Base-by-base conservation (phyloP, 768 basidiomycete species). In the Coprinopsis strossmayeri region DNA sequence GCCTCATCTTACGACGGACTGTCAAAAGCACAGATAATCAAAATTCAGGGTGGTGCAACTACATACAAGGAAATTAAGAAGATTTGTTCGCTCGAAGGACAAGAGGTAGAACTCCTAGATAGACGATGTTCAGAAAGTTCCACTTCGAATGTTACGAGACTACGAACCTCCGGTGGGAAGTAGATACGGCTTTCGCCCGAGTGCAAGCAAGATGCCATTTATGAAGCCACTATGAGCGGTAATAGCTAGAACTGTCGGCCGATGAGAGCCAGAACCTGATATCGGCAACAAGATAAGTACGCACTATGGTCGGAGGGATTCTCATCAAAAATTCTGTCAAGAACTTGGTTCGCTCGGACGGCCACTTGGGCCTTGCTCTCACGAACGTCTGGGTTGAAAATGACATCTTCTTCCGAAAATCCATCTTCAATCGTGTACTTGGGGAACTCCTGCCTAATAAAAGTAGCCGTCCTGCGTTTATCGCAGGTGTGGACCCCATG, bases 401-500 rank as follows among this genome's bases (percentile, higher is more conserved):
- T 60, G 15, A 70, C 64, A 56, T 90, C 87, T 13, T 78, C 68
- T 58, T 89, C 86, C 0, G 72, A 62, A 46, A 90, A 77, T 0
- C 71, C 75, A 1, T 61, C 58, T 55, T 88, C 84, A 38, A 87
- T 72, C 5, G 45, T 53, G 57, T 81, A 81, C 3, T 63, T 59
- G 0, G 81, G 79, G 57, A 78, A 87, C 4, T 69, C 55, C 0
- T 50, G 48, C 0, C 61, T 55, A 51, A 89, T 81, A 46, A 76
- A 70, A 3, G 55, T 49, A 5, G 45, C 27, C 0, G 75, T 68
- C 4, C 27, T 45, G 17, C 69, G 68, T 53, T 76, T 73, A 61
- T 90, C 87, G 56, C 84, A 87, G 0, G 85, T 87, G 50, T 87
- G 84, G 1, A 77, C 72, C 0, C 85, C 79, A 50, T 78, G 76